Percentiles rank a stretch among this genome's conserved stretches.
phyloP scores from a whole-genome alignment of 2,329 filamentous ascomycete species.

The Aphanoascus verrucosus region DNA sequence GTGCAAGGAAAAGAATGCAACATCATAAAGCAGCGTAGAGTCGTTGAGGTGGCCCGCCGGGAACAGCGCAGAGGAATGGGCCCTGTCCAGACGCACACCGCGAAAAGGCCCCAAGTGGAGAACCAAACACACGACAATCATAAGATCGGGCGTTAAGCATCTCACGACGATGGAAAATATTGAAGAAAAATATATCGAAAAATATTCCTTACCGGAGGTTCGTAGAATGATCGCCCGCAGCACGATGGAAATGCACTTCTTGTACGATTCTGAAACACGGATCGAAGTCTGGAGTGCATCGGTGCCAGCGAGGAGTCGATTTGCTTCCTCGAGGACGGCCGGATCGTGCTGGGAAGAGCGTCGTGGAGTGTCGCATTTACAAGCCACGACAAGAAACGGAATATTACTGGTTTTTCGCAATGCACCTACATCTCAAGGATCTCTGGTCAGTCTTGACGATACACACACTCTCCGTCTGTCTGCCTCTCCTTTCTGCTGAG shows the following conservation, averaged over 20 bases:
- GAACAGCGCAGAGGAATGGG: background rate
- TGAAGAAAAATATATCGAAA: background rate
- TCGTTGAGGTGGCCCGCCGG: background rate
- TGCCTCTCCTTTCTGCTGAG: no score
- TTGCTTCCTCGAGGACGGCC: slow-evolving; percentile 54
- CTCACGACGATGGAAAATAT: background rate
- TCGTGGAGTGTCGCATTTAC: slow-evolving; percentile 74
- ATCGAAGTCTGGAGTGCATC: slow-evolving; percentile 63
- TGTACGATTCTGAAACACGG: slow-evolving; percentile 59
- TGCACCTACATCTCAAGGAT: slow-evolving; percentile 46
- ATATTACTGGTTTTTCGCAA: slow-evolving; percentile 56
- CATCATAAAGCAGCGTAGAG: background rate
- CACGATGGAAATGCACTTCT: slow-evolving; percentile 64
- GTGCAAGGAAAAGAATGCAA: slow-evolving; percentile 10
- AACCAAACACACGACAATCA: slow-evolving; percentile 5
- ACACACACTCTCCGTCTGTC: no score
- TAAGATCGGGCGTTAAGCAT: slow-evolving; percentile 6
- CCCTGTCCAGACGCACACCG: slow-evolving; percentile 12
- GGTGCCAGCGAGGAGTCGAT: slow-evolving; percentile 53
- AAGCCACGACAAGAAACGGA: slow-evolving; percentile 72
- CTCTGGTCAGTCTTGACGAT: background rate
- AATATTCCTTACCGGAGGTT: slow-evolving; percentile 53
- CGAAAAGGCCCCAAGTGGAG: slow-evolving; percentile 4
- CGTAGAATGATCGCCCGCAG: slow-evolving; percentile 58
- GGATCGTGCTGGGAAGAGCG: slow-evolving; percentile 61